These are phyloP conservation scores for Dipteronia sinensis DNA, from an alignment of 345 rosid genomes.

Conservation along the genomic window DNA sequence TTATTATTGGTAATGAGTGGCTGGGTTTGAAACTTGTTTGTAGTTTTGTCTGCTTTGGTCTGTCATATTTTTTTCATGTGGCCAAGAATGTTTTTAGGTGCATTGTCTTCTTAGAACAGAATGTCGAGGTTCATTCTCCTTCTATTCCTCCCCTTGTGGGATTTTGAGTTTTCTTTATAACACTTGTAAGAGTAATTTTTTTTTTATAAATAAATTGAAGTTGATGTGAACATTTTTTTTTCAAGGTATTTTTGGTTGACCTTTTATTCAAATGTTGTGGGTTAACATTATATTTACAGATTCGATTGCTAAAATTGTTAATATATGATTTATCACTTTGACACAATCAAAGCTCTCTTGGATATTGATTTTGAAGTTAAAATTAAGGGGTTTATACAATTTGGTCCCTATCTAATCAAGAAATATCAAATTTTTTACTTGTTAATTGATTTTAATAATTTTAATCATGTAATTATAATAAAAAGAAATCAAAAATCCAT, in stretches of 20 bases:
- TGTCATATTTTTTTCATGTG: neutral
- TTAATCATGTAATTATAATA: too few relatives aligned
- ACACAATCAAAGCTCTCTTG: neutral
- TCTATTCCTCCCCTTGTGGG: neutral
- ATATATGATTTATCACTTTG: too few relatives aligned
- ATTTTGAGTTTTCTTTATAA: neutral
- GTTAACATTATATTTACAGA: neutral
- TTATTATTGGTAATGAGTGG: constrained; percentile 10
- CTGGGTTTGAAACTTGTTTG: neutral
- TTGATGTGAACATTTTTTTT: neutral
- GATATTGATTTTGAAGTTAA: too few relatives aligned
- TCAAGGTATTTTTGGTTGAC: neutral
- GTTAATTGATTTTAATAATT: too few relatives aligned
- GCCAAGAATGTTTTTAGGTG: constrained; percentile 11
- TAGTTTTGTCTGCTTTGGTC: constrained; percentile 13
- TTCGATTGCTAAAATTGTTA: too few relatives aligned
- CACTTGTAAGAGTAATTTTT: constrained; percentile 4
- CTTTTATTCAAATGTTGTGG: neutral
- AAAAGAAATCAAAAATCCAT: too few relatives aligned
- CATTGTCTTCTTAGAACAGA: neutral
- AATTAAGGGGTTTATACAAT: too few relatives aligned
- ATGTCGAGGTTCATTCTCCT: neutral
- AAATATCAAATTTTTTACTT: too few relatives aligned
- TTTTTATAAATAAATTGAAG: neutral
- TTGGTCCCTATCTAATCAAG: too few relatives aligned